Percentiles rank a stretch among this genome's conserved stretches.
Evolutionary conservation across 2,329 filamentous ascomycete species (phyloP).

Genomic region (Hymenoscyphus fraxineus): DNA sequence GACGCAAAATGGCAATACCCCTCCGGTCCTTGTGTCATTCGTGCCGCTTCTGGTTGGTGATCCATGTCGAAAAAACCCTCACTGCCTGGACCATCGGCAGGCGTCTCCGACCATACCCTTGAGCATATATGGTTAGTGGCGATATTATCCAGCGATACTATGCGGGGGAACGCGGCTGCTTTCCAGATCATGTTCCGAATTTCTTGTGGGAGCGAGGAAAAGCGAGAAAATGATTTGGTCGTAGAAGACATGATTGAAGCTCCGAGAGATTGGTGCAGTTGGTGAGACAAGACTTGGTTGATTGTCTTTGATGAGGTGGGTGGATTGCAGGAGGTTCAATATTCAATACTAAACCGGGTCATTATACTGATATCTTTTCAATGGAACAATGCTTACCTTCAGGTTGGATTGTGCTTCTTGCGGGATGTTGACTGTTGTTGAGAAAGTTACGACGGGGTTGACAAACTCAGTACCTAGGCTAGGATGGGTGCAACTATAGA

Average conservation of each 20-base stretch:
- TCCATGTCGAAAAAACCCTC: background rate
- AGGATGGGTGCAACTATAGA: no score
- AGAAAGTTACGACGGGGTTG: no score
- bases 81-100: background rate
- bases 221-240: background rate
- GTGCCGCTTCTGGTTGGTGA: background rate
- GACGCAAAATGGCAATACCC: background rate
- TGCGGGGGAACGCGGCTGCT: background rate
- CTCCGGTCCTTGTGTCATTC: background rate
- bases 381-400: background rate
- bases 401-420: background rate
- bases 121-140: background rate
- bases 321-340: background rate
- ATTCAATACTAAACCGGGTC: background rate
- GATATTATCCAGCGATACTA: background rate
- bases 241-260: background rate
- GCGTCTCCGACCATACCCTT: background rate
- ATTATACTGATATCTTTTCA: background rate
- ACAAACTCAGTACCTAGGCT: no score
- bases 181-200: background rate
- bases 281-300: no score
- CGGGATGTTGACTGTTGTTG: background rate
- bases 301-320: no score
- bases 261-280: background rate
- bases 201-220: background rate